Evolutionary conservation across 2,329 filamentous ascomycete species (phyloP), one percentile per base, ranked within the genome.

Genomic region (Hymenoscyphus fructigenus): DNA sequence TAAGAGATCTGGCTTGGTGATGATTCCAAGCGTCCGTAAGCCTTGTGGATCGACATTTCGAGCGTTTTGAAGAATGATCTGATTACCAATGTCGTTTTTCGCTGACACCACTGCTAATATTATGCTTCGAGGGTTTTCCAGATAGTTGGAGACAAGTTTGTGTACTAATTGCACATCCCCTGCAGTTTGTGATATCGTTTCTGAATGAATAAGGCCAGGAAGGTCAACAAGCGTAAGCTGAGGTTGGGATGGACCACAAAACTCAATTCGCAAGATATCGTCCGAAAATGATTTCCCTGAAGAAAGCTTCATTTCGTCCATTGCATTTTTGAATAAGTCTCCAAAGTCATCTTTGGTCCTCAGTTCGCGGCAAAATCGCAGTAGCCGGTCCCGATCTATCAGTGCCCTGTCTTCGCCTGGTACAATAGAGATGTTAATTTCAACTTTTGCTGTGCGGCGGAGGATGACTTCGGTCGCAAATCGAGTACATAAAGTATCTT

Each of bases 71-170:
- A 85, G 75, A 4, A 91, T 82, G 10, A 80, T 77, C 69, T 91
- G 88, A 36, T 86, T 83, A 5, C 84, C 83, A 68, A 91, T 91
- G 67, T 85, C 83, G 55, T 81, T 82, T 73, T 85, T 85, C 26
- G 82, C 83, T 3, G 82, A 83, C 20, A 85, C 79, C 28, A 85
- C 83, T 36, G 83, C 83, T 2, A 85, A 76, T 56, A 85, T 85
- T 57, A 85, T 83, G 56, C 82, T 85, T 36, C 83, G 79, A 0
- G 81, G 76, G 66, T 82, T 82, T 76, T 83, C 83, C 83, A 85
- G 85, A 74, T 85, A 85, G 0, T 74, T 73, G 1, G 80, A 70
- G 1, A 87, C 82, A 12, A 88, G 76, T 0, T 79, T 71, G 5
- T 76, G 67, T 5, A 88, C 81, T 1, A 81, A 66, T 2, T 79